These are phyloP conservation scores for Eurotiales sp. DNA, from an alignment of 2,329 filamentous ascomycete genomes.

Conservation along the genomic window DNA sequence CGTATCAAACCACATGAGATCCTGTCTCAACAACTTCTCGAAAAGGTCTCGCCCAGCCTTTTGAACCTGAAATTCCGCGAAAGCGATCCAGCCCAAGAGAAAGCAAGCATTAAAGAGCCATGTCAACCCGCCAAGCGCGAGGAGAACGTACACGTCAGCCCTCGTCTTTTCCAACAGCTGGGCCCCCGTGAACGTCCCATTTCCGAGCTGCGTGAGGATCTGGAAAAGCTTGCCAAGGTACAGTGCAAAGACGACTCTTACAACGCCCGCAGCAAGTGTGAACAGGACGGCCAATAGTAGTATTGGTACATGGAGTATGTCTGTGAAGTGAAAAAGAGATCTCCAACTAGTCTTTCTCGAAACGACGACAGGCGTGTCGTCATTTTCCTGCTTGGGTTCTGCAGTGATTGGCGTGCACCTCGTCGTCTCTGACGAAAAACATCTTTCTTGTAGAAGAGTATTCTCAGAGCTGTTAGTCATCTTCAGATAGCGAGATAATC, in stretches of 20 bases:
- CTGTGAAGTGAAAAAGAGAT: conserved; percentile 69
- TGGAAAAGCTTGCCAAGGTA: conserved; percentile 74
- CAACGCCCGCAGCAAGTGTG: conserved; percentile 57
- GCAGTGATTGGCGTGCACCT: not conserved
- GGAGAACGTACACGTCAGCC: conserved; percentile 59
- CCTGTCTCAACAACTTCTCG: conserved; percentile 62
- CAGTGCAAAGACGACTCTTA: conserved; percentile 64
- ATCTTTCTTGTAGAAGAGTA: not conserved
- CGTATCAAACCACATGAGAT: conserved; percentile 79
- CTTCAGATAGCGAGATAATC: not conserved
- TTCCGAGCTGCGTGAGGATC: conserved; percentile 63
- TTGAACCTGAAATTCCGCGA: conserved; percentile 76
- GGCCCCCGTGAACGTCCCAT: conserved; percentile 46
- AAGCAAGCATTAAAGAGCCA: conserved; percentile 67
- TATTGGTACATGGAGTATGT: conserved; percentile 53
- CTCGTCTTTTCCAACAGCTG: conserved; percentile 56
- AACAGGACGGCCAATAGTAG: conserved; percentile 54
- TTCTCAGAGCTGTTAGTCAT: conserved; percentile 4
- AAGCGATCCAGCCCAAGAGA: conserved; percentile 68
- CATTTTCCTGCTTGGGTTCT: not conserved
- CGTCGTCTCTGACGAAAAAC: too few relatives aligned
- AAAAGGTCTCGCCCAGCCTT: conserved; percentile 65
- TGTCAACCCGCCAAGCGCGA: conserved; percentile 59
- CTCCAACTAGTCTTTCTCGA: conserved; percentile 39
- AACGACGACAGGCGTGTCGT: not conserved